Base-by-base conservation (phyloP, 768 basidiomycete genomes). In the Lentinula sp. region DNA sequence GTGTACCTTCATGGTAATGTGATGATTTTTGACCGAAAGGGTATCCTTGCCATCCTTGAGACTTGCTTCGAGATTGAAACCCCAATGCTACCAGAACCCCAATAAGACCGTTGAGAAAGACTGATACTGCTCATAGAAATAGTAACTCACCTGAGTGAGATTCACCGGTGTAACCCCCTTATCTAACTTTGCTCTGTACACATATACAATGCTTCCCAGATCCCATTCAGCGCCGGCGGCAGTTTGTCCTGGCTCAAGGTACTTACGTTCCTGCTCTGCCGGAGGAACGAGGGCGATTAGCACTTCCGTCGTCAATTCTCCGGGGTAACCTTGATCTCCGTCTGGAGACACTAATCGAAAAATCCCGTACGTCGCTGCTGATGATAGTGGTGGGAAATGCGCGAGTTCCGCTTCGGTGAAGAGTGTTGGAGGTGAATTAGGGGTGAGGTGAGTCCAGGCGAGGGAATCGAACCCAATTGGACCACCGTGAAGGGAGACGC, bases 31-130 rank as follows among this genome's bases (percentile, higher is more conserved):
- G 43, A 91, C 79, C 32, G 76, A 76, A 35, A 82, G 71, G 15
- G 74, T 69, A 37, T 81, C 78, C 2, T 71, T 66, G 6, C 73
- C 77, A 6, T 74, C 75, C 50, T 72, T 71, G 45, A 87, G 73
- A 66, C 87, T 90, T 1, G 86, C 88, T 37, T 89, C 86, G 10
- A 91, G 80, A 67, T 91, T 91, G 76, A 90, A 91, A 33, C 89
- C 90, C 88, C 88, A 91, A 70, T 91, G 89, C 87, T 91, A 61
- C 7, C 52, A 35, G 32, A 35, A 28, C 3, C 2, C 48, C 42
- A 42, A 51, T 53, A 52, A 48, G 53, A 43, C 32, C 33, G 52
- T 49, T 49, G 60, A 18, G 13, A n/a, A 28, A 28, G 41, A 62
- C 33, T 50, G 18, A 28, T 23, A 13, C 18, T 15, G 7, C 1